Evolutionary conservation across 441 rosid species (phyloP).

Genomic region (Pelargonium fulgidum): DNA sequence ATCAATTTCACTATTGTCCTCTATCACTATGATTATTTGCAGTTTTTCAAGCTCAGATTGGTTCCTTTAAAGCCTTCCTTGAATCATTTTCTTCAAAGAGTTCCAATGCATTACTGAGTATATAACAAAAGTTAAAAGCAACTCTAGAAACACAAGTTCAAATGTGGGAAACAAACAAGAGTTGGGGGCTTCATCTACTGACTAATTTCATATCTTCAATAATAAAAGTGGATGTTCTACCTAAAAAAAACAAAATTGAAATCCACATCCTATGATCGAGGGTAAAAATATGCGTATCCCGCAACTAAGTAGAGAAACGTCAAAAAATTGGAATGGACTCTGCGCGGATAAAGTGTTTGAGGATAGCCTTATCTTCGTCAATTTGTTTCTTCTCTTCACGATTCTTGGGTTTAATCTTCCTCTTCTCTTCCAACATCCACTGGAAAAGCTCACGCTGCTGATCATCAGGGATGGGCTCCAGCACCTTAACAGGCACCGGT

Average conservation of each 20-base stretch:
- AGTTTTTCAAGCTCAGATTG: too few relatives aligned
- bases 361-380: constrained; percentile 60
- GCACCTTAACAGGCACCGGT: constrained; percentile 26
- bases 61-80: too few relatives aligned
- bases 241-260: not conserved
- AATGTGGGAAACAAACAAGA: too few relatives aligned
- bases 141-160: too few relatives aligned
- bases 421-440: constrained; percentile 80
- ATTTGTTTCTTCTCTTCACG: constrained; percentile 43
- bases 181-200: too few relatives aligned
- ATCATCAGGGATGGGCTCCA: constrained; percentile 57
- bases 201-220: too few relatives aligned
- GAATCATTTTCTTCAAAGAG: too few relatives aligned
- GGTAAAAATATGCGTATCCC: not conserved
- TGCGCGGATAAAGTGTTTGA: constrained; percentile 52
- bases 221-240: too few relatives aligned
- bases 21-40: too few relatives aligned
- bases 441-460: constrained; percentile 65
- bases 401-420: constrained; percentile 48
- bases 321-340: constrained; percentile 44
- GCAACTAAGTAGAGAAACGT: constrained; percentile 3
- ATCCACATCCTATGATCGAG: not conserved
- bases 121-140: too few relatives aligned
- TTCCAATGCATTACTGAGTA: too few relatives aligned
- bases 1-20: too few relatives aligned